Evolutionary conservation across 306 rosid species (phyloP), one percentile per base, ranked within the genome.

Genomic region (Citrullus mucosospermus): DNA sequence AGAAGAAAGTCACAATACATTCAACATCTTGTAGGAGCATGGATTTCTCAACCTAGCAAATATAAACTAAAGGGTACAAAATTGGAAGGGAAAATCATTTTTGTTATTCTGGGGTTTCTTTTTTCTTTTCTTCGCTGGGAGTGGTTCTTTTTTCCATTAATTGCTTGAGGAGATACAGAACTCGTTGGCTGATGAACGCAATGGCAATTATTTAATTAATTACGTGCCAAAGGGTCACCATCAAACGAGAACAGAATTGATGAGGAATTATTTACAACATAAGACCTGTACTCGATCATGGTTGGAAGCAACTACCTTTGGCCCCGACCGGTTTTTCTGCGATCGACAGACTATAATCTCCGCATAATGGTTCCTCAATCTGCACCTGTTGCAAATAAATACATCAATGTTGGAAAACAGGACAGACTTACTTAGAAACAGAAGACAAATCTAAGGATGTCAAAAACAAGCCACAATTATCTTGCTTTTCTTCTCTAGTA

Each of bases 231-330:
- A 41, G 32, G 78, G 78, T 81, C 81, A 75, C 78, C 62, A 73
- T 28, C 51, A 48, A 81, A 83, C 63, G 80, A 79, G 54, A 60
- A 38, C 43, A 54, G 44, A 71, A 18, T 79, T 28, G 79, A 71
- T 6, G 55, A 43, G 44, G 57, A 80, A 76, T 32, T 41, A 80
- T 81, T 82, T 86, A 91, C 92, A 74, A 74, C 48, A 54, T 85
- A 88, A 93, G 96, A 91, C 60, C 68, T 83, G 86, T 85, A 76
- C 78, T 51, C 15, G 77, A 55, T 41, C 80, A 53, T 25, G 80
- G 77, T 8, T 79, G 61, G 82, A 79, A 79, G 75, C 80, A 77
- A 71, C 81, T 79, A 81, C 12, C 75, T 86, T 67, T 84, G 69
- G 82, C 67, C 44, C 41, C 46, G 30, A 30, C 61, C 46, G 16